phyloP scores from a whole-genome alignment of 2,329 filamentous ascomycete genomes.

The Fusarium tricinctum region DNA sequence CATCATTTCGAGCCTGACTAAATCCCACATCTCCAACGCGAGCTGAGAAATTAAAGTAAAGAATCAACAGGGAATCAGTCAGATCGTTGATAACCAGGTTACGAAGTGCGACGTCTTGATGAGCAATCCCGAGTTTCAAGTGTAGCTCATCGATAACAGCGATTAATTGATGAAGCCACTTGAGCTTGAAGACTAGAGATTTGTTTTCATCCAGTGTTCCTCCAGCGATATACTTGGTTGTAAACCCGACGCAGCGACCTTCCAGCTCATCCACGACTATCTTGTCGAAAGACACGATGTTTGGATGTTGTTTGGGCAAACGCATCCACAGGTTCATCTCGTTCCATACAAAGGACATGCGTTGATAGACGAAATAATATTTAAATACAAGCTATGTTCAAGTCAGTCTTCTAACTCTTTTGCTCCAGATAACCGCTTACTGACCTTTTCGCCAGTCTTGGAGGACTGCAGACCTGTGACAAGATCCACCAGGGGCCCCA shows the following conservation, averaged over 20 bases:
- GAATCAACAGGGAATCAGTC: slow-evolving; percentile 53
- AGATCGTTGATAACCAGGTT: slow-evolving; percentile 56
- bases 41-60: slow-evolving; percentile 55
- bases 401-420: too few species aligned
- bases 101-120: slow-evolving; percentile 57
- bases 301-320: slow-evolving; percentile 53
- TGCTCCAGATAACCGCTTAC: too few species aligned
- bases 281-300: slow-evolving; percentile 55
- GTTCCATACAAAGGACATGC: slow-evolving; percentile 48
- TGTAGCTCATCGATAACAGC: slow-evolving; percentile 54
- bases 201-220: slow-evolving; percentile 52
- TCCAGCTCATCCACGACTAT: slow-evolving; percentile 54
- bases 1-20: slow-evolving; percentile 49
- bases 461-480: slow-evolving; percentile 16
- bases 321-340: slow-evolving; percentile 56
- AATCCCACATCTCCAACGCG: slow-evolving; percentile 41
- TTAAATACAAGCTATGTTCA: slow-evolving; percentile 52
- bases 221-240: slow-evolving; percentile 53
- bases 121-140: slow-evolving; percentile 54
- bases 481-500: slow-evolving; percentile 49
- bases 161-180: slow-evolving; percentile 55
- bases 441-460: neutral
- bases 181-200: slow-evolving; percentile 53
- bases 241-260: slow-evolving; percentile 56
- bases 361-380: slow-evolving; percentile 51